Conservation (phyloP, 2,329 filamentous ascomycete species). For the Botryotinia convoluta region DNA sequence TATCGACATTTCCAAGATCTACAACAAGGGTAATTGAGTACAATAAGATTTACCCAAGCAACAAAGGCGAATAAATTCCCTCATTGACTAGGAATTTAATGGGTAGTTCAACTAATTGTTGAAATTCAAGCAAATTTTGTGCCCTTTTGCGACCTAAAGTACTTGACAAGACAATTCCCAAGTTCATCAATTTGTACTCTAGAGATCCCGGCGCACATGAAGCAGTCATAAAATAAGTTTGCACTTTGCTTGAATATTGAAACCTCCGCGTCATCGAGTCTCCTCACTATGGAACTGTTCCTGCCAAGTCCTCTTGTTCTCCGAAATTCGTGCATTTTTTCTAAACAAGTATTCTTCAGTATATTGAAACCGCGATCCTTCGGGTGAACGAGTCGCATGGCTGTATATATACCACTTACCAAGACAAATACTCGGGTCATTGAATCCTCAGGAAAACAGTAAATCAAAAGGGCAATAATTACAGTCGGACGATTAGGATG, state of each 20-base stretch:
- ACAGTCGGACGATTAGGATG: background rate
- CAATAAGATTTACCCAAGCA: background rate
- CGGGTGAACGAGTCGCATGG: background rate
- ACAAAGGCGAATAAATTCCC: background rate
- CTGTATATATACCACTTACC: background rate
- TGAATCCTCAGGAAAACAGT: background rate
- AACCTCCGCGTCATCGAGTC: too few species aligned
- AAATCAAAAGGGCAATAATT: background rate
- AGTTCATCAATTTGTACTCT: background rate
- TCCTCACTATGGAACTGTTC: background rate
- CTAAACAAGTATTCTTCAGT: background rate
- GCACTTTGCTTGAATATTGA: background rate
- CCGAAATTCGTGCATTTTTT: too few species aligned
- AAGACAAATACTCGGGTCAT: background rate
- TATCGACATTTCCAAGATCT: background rate
- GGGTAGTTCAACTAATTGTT: background rate
- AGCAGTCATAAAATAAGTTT: background rate
- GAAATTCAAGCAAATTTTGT: background rate
- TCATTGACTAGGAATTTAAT: background rate
- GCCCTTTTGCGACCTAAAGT: background rate
- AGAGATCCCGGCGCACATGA: fast-evolving
- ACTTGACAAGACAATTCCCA: background rate
- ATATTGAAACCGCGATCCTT: background rate
- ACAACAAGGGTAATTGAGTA: background rate
- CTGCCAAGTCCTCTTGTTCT: too few species aligned